phyloP scores from a whole-genome alignment of 1,139 yeast genomes.

The Hyphopichia pseudoburtonii region DNA sequence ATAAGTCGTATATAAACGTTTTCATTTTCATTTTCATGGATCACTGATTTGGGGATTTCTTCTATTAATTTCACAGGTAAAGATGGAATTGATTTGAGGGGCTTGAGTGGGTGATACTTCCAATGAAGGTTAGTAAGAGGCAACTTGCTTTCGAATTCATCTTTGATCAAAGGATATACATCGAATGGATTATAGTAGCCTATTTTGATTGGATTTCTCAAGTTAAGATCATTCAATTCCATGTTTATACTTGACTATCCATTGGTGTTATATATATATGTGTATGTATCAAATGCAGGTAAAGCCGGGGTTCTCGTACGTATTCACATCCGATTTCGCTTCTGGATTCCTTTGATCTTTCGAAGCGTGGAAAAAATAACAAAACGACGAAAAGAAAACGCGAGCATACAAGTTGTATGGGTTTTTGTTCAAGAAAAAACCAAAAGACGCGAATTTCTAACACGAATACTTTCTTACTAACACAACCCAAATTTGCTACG shows the following conservation, averaged over 20 bases:
- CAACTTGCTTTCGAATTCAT: constrained; percentile 51
- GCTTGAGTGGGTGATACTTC: constrained; percentile 56
- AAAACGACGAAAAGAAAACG: not conserved
- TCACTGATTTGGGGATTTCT: constrained; percentile 50
- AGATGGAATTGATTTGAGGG: constrained; percentile 65
- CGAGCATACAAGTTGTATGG: not conserved
- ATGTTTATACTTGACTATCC: constrained; percentile 4
- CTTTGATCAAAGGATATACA: constrained; percentile 54
- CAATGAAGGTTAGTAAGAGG: constrained; percentile 80
- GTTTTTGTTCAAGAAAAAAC: not conserved
- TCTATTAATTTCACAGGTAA: constrained; percentile 61
- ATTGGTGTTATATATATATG: no score
- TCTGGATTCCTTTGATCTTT: no score
- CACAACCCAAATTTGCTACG: no score
- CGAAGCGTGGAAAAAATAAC: not conserved
- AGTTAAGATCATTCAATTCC: constrained; percentile 10
- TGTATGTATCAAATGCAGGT: no score
- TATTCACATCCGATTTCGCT: no score
- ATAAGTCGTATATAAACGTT: constrained; percentile 67
- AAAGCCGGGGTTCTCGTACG: no score
- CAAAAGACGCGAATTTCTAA: no score
- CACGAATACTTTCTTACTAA: no score
- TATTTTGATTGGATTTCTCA: constrained; percentile 37
- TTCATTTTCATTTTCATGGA: constrained; percentile 13
- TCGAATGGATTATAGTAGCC: constrained; percentile 89